Conservation (phyloP, 2,329 filamentous ascomycete species). For the Talaromyces sp. region DNA sequence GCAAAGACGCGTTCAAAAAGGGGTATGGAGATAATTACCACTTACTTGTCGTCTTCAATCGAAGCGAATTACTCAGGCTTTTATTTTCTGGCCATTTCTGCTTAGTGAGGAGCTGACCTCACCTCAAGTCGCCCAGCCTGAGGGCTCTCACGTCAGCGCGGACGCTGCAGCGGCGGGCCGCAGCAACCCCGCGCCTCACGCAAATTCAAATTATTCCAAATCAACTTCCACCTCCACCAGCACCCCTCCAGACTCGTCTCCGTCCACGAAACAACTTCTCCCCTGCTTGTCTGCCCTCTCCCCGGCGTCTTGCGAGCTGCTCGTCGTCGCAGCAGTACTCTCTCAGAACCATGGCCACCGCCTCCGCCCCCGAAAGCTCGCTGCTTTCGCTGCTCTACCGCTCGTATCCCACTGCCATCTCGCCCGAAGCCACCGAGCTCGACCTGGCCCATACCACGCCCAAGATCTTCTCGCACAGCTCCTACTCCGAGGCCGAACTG, state of each 20-base stretch:
- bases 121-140: conserved; percentile 11
- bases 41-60: background rate
- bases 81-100: background rate
- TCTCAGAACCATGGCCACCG: conserved; percentile 22
- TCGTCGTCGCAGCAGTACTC: background rate
- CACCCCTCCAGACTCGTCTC: conserved; percentile 8
- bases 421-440: conserved; percentile 35
- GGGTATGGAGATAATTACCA: background rate
- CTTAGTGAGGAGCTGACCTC: conserved; percentile 4
- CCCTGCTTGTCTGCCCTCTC: background rate
- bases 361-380: conserved; percentile 34
- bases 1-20: background rate
- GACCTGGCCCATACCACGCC: conserved; percentile 43
- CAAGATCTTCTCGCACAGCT: conserved; percentile 62
- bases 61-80: background rate
- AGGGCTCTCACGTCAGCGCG: conserved; percentile 6
- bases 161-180: conserved; percentile 14
- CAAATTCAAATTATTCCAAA: conserved; percentile 4
- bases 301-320: background rate
- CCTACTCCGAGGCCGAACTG: conserved; percentile 73
- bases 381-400: conserved; percentile 41
- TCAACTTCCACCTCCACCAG: too few species aligned
- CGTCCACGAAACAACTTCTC: background rate
- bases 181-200: conserved; percentile 5
- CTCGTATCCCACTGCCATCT: conserved; percentile 36